A percentile compares a stretch with the other conserved stretches of the same genome.
These are phyloP conservation scores for Dryas alaskensis DNA, from an alignment of 306 rosid species.

Conservation along the genomic window DNA sequence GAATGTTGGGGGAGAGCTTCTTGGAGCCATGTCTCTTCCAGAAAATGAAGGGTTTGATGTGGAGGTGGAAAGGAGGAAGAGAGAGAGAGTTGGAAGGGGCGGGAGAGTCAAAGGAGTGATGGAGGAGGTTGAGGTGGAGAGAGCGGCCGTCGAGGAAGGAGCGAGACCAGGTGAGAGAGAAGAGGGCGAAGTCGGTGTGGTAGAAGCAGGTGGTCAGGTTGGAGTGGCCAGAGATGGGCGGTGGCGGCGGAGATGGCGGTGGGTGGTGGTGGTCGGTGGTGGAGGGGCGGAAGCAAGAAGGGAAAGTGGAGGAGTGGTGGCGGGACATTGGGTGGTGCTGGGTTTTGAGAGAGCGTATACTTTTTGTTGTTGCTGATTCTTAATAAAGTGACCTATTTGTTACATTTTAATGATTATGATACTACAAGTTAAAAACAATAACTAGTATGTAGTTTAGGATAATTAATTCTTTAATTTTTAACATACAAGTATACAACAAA, in stretches of 20 bases:
- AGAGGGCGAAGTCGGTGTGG: no score
- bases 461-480: no score
- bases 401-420: no score
- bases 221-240: slow-evolving; percentile 52
- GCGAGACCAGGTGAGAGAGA: no score
- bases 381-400: no score
- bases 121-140: slow-evolving; percentile 46
- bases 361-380: not conserved
- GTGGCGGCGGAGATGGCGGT: slow-evolving; percentile 25
- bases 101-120: slow-evolving; percentile 56
- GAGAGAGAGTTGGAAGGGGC: slow-evolving; percentile 19
- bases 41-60: no score
- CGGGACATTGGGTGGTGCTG: slow-evolving; percentile 37
- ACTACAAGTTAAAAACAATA: no score
- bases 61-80: no score
- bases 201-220: slow-evolving; percentile 22
- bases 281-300: slow-evolving; percentile 62
- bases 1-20: no score
- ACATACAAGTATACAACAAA: no score
- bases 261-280: slow-evolving; percentile 16
- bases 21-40: no score
- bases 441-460: no score
- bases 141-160: slow-evolving; percentile 54
- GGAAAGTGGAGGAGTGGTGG: slow-evolving; percentile 47
- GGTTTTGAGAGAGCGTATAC: not conserved